Conservation (phyloP, 1,284 basidiomycete genomes). For the Ganoderma lucidum region DNA sequence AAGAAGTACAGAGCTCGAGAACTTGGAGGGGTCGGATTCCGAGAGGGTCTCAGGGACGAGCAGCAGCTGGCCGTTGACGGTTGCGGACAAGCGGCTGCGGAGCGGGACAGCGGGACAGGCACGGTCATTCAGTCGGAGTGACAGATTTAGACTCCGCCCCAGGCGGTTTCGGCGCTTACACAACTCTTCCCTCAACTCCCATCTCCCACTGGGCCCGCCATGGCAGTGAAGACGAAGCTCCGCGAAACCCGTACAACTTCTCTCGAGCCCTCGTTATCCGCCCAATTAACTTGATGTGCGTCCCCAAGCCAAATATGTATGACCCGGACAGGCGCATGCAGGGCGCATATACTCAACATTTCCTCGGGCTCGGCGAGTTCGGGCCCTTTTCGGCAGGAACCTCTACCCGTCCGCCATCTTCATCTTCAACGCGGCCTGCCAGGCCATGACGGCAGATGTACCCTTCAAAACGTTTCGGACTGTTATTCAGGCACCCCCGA, state of each 20-base stretch:
- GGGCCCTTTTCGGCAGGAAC: conserved; percentile 6
- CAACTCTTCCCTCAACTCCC: conserved; percentile 1
- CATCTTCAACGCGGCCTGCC: conserved; percentile 2
- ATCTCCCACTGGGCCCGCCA: neutral
- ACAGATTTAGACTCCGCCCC: conserved; percentile 4
- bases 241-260: neutral
- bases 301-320: neutral
- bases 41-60: neutral
- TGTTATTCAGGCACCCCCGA: neutral
- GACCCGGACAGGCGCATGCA: neutral
- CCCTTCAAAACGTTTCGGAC: neutral
- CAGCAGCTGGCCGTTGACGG: neutral
- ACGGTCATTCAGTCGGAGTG: conserved; percentile 6
- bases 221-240: neutral
- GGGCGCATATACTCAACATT: neutral
- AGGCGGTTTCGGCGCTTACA: neutral
- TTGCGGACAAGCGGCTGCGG: neutral
- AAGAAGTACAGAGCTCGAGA: neutral
- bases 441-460: neutral
- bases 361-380: neutral
- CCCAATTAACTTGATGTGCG: neutral
- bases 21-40: neutral
- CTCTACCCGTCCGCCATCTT: neutral
- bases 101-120: neutral
- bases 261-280: neutral